A percentile compares a stretch with the other conserved stretches of the same genome.
Conservation (phyloP, 768 basidiomycete species). For the Gymnopilus dilepis region DNA sequence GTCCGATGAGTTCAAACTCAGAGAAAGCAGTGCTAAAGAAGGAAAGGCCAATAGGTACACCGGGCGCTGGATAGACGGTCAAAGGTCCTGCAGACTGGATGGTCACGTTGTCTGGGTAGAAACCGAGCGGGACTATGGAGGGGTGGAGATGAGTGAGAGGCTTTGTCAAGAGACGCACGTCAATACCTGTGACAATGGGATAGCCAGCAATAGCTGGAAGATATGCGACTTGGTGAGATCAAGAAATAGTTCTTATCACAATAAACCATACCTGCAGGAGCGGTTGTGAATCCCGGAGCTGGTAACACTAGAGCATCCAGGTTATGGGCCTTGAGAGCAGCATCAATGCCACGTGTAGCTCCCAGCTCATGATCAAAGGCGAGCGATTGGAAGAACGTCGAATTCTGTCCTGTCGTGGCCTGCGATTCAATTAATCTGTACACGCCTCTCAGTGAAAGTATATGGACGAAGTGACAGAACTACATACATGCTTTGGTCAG, state of each 20-base stretch:
- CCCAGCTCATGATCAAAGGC: conserved; percentile 52
- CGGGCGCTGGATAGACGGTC: conserved; percentile 55
- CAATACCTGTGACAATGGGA: conserved; percentile 68
- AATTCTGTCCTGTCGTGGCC: conserved; percentile 46
- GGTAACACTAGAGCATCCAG: conserved; percentile 62
- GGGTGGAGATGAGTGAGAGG: background rate
- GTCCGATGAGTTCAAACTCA: conserved; percentile 59
- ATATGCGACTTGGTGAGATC: background rate
- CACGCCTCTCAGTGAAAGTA: background rate
- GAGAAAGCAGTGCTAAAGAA: conserved; percentile 68
- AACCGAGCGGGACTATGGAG: conserved; percentile 60
- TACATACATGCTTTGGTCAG: conserved; percentile 42
- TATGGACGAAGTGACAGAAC: background rate
- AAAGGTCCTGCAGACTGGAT: conserved; percentile 43
- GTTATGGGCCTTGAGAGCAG: conserved; percentile 46
- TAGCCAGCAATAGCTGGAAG: conserved; percentile 64
- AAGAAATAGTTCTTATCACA: background rate
- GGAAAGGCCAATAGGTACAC: conserved; percentile 56
- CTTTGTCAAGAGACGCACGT: background rate
- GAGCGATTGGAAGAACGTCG: conserved; percentile 49
- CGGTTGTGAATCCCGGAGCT: conserved; percentile 42
- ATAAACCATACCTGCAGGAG: conserved; percentile 39
- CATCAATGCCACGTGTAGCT: conserved; percentile 58
- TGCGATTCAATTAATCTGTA: conserved; percentile 43
- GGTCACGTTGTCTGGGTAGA: conserved; percentile 53